phyloP scores from a whole-genome alignment of 2,329 filamentous ascomycete species.

The Colletotrichum australisinense region DNA sequence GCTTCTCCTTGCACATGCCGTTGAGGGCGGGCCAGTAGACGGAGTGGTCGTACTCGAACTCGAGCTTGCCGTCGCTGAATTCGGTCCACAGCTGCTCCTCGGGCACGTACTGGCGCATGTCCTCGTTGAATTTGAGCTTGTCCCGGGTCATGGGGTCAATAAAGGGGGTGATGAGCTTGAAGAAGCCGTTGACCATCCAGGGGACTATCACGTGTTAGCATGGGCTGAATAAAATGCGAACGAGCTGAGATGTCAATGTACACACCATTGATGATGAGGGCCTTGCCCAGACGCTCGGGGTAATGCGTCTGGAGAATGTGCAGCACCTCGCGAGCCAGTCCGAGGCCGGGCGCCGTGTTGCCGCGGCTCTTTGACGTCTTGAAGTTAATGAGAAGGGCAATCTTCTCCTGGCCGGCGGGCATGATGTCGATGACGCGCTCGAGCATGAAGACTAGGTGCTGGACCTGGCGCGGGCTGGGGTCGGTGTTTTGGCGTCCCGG shows the following conservation, averaged over 20 bases:
- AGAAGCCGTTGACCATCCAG: constrained; percentile 92
- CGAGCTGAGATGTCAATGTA: constrained; percentile 25
- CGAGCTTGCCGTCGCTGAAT: constrained; percentile 79
- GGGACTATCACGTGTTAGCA: constrained; percentile 70
- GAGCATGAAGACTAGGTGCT: constrained; percentile 96
- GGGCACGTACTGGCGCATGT: constrained; percentile 85
- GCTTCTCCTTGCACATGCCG: constrained; percentile 74
- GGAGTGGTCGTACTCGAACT: constrained; percentile 92
- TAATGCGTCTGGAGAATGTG: constrained; percentile 96
- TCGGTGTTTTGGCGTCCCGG: constrained; percentile 95
- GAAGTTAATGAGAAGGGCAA: constrained; percentile 93
- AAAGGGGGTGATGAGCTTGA: constrained; percentile 95
- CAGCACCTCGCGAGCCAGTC: constrained; percentile 84
- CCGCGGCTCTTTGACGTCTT: constrained; percentile 80
- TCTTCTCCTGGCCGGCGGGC: constrained; percentile 85
- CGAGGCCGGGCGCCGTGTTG: constrained; percentile 78
- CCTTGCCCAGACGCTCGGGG: constrained; percentile 89
- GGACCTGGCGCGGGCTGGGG: constrained; percentile 84
- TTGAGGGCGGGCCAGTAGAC: constrained; percentile 90
- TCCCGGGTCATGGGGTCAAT: constrained; percentile 94
- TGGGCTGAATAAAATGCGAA: background rate
- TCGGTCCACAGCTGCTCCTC: constrained; percentile 83
- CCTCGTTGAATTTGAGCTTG: constrained; percentile 98
- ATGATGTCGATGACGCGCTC: constrained; percentile 91
- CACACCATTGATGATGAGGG: constrained; percentile 88